Evolutionary conservation across 306 rosid species (phyloP).

Genomic region (Coriaria nepalensis): DNA sequence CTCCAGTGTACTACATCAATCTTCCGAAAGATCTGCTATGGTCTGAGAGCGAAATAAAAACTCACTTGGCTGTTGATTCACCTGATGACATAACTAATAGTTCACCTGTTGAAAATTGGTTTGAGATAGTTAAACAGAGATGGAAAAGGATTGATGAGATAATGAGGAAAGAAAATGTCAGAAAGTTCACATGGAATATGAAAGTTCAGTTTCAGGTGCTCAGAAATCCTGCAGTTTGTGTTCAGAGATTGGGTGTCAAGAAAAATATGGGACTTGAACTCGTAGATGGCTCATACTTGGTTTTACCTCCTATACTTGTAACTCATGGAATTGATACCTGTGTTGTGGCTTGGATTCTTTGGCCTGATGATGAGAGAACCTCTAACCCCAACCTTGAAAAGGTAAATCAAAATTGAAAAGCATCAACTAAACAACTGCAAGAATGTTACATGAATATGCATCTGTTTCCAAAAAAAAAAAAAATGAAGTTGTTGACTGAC

Average conservation of each 20-base stretch:
- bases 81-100: conserved; percentile 26
- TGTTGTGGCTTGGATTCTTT: conserved; percentile 77
- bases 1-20: conserved; percentile 74
- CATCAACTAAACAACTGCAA: neutral
- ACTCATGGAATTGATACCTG: conserved; percentile 63
- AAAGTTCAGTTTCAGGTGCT: conserved; percentile 83
- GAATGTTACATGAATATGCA: neutral
- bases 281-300: conserved; percentile 42
- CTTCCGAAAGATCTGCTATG: conserved; percentile 70
- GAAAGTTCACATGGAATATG: conserved; percentile 77
- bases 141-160: conserved; percentile 67
- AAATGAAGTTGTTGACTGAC: too few species aligned
- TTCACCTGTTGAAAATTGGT: conserved; percentile 33
- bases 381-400: conserved; percentile 79
- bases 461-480: too few species aligned
- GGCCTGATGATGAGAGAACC: conserved; percentile 98
- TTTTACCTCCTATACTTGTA: conserved; percentile 43
- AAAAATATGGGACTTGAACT: conserved; percentile 38
- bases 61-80: conserved; percentile 21
- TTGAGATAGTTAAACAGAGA: conserved; percentile 38
- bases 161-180: conserved; percentile 42
- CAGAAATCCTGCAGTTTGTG: conserved; percentile 55
- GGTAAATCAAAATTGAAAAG: conserved; percentile 58
- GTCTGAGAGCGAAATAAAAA: conserved; percentile 33
- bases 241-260: conserved; percentile 59